Evolutionary conservation across 164 flowering plant genomes (phyloP), one percentile per base, ranked within the genome.

Genomic region (Annona squamosa): DNA sequence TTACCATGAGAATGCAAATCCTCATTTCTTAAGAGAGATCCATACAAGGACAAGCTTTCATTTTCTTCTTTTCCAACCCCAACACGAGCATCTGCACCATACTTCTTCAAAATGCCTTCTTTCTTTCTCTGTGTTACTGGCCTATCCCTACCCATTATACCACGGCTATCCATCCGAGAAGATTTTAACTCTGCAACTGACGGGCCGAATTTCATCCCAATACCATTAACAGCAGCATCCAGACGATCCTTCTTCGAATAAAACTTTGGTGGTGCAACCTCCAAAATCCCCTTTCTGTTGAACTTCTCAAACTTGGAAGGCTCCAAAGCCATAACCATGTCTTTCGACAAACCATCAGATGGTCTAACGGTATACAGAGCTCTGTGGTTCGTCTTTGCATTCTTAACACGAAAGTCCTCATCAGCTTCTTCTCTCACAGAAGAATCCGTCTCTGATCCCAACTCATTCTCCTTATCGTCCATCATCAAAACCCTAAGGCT

Each of bases 341-440:
- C 82, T 44, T 46, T 83, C 65, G 85, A 80, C 69, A 84, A 64
- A 67, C 73, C 63, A 43, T 84, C 87, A 46, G 75, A 64, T 46
- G 86, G 78, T 79, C 76, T 83, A 9, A 9, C 71, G 37, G 76
- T 62, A 75, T 82, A 81, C 9, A 70, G 64, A 76, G 81, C 77
- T 73, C 72, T 71, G 74, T 72, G 79, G 63, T 76, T 84, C 79
- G 45, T 13, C 12, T 85, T 90, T 63, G 79, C 75, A 19, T 82
- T 78, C 73, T 78, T 85, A 67, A 71, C 75, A 90, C 88, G 83
- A 26, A 83, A 78, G 63, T 73, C 85, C 68, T 88, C 91, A 70
- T 75, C 82, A 0, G 82, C 83, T 69, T 88, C 90, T 71, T 87
- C 97, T 73, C 80, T 79, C n/a, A 87, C 91, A 2, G 90, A 87